Percentiles rank a stretch among this genome's conserved stretches.
These are phyloP conservation scores for Cicer judaicum DNA, from an alignment of 306 rosid species.

Conservation along the genomic window DNA sequence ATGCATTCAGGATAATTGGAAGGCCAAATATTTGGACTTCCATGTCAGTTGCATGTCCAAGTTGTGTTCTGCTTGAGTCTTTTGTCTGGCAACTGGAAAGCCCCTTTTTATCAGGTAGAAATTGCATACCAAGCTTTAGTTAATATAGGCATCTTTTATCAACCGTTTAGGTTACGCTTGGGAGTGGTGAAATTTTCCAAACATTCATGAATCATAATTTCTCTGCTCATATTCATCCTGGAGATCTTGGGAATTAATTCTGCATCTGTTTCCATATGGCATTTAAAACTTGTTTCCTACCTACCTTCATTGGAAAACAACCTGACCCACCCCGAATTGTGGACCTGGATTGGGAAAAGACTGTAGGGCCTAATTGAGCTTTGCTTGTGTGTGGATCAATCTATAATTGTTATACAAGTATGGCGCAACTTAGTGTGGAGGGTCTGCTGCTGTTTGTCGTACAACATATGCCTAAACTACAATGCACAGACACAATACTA, in stretches of 20 bases:
- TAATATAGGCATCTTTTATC: neutral
- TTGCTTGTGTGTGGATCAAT: neutral
- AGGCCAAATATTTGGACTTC: slow-evolving; percentile 31
- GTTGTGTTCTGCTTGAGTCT: neutral
- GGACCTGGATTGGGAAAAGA: neutral
- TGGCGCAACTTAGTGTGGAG: neutral
- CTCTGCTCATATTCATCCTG: neutral
- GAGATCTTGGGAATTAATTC: neutral
- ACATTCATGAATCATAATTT: neutral
- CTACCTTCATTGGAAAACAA: slow-evolving; percentile 2
- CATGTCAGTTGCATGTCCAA: slow-evolving; percentile 11
- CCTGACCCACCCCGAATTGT: neutral
- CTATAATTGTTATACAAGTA: neutral
- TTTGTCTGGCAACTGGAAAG: neutral
- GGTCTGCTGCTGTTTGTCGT: slow-evolving; percentile 18
- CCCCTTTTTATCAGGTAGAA: neutral
- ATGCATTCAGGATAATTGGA: neutral
- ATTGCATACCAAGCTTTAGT: slow-evolving; percentile 9
- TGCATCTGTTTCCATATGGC: neutral
- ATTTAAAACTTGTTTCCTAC: neutral
- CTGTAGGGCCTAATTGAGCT: slow-evolving; percentile 18
- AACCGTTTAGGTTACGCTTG: neutral
- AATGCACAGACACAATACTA: neutral
- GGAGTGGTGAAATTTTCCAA: neutral
- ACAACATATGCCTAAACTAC: neutral